Base-by-base conservation (phyloP, 148 eudicot genomes). In the Dianthus caryophyllus region DNA sequence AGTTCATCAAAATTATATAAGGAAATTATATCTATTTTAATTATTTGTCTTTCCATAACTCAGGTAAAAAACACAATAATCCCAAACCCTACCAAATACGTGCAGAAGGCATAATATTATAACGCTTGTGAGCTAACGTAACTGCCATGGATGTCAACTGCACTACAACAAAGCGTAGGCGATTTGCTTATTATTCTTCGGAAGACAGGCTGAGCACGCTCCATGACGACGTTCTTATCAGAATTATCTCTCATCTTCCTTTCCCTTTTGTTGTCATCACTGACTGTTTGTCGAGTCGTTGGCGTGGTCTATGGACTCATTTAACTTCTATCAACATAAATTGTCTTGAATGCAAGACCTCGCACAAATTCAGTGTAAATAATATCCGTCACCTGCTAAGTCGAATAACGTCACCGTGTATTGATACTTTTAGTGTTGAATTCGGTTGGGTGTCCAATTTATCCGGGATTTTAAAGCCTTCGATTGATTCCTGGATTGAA, bases 191-290 rank as follows among this genome's bases (percentile, higher is more conserved):
- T 9, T n/a, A n/a, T n/a, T n/a, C n/a, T n/a, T n/a, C n/a, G n/a
- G 44, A 41, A 41, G 26, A 57, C 71, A 53, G 57, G 29, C 14
- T 53, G 57, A 53, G 57, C 29, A 7, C 27, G 0, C 57, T 53
- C 14, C 14, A 27, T 14, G 15, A 53, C 15, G 29, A 53, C 15
- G 24, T 53, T 53, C 57, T 53, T 53, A 22, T 53, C 57, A 15
- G 12, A 22, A 53, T 53, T 11, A 9, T 53, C 3, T 53, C 57
- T 14, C 29, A 29, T 2, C 57, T 53, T 22, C 57, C 57, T 22
- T 29, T 53, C 29, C 0, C 12, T 0, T 22, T 21, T 0, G 57
- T 14, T 0, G 21, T 53, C 4, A 2, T 22, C 15, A 53, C 57
- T 0, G 57, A 14, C 2, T 5, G 26, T 53, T 53, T 53, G 24